Evolutionary conservation across 345 rosid species (phyloP).

Genomic region (Diplotaxis tenuifolia): DNA sequence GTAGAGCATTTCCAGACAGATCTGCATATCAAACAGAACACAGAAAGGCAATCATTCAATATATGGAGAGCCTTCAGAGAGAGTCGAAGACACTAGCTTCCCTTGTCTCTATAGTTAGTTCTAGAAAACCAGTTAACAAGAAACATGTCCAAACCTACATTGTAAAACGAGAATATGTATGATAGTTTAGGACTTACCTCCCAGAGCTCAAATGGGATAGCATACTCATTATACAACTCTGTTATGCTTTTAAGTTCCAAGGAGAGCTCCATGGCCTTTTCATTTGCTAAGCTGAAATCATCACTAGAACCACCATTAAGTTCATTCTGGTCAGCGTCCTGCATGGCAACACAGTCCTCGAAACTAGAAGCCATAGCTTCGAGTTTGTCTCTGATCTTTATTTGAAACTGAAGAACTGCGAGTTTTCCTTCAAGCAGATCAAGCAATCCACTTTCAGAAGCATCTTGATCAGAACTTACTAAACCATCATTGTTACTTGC

Average conservation of each 20-base stretch:
- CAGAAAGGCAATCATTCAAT: constrained; percentile 27
- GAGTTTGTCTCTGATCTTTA: constrained; percentile 78
- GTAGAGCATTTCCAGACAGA: constrained; percentile 89
- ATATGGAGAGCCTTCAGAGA: constrained; percentile 4
- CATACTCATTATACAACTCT: constrained; percentile 89
- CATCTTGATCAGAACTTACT: constrained; percentile 49
- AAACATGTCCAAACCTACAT: background rate
- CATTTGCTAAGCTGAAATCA: constrained; percentile 49
- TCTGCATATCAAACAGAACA: constrained; percentile 43
- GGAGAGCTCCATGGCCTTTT: constrained; percentile 85
- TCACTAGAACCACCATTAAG: constrained; percentile 42
- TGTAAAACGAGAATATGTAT: background rate
- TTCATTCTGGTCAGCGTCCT: constrained; percentile 56
- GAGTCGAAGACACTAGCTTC: constrained; percentile 1
- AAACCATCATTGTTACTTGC: constrained; percentile 63
- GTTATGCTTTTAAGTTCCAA: constrained; percentile 89
- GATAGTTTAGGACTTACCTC: constrained; percentile 53
- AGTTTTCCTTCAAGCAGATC: constrained; percentile 98
- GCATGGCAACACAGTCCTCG: constrained; percentile 48
- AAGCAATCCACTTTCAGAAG: constrained; percentile 73
- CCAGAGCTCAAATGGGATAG: constrained; percentile 97
- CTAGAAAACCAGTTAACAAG: constrained; percentile 8
- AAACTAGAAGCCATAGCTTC: constrained; percentile 63
- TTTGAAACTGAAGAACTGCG: constrained; percentile 82
- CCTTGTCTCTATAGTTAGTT: constrained; percentile 8